Evolutionary conservation across 345 rosid species (phyloP), one percentile per base, ranked within the genome.

Genomic region (Rhizophora apiculata): DNA sequence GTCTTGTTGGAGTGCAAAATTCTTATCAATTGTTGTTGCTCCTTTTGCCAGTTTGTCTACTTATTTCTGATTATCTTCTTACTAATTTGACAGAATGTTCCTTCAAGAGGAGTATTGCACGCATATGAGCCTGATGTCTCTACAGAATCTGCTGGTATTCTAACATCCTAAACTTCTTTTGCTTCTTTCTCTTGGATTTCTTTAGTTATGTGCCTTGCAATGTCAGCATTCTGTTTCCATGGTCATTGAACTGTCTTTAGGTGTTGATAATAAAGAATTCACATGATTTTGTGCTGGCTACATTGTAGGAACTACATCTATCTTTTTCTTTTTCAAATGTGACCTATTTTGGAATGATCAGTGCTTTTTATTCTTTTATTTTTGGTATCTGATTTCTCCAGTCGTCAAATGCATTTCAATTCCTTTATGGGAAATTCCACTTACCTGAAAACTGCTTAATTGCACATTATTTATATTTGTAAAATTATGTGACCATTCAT

Each of bases 91-190:
- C 74, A 89, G 96, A 72, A 67, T 54, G 34, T 39, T 61, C 60
- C 60, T 57, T 79, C 48, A 65, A 80, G 65, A 70, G 77, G 71
- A 76, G 65, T 80, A 20, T 77, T 91, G 63, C 88, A 84, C 64
- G 86, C 86, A 48, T 88, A 75, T 76, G 93, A 85, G 84, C 68
- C 76, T 53, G 86, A 91, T 70, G 69, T 48, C 9, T 71, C 85
- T 62, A 73, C 84, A 51, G 83, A 79, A 69, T 76, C 72, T 81
- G 59, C 81, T 70, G 86, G 98, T 94, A 89, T 65, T 73, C 69
- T 66, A 63, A 66, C 19, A 24, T 4, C 31, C 30, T 56, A 24
- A 43, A 30, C 64, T 65, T 46, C 57, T 65, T 34, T 18, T 34
- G 26, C 24, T 60, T 59, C 0, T 18, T 61, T 31, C 18, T 31